Conservation (phyloP, 495 filamentous ascomycete genomes). For the Podospora sp. region DNA sequence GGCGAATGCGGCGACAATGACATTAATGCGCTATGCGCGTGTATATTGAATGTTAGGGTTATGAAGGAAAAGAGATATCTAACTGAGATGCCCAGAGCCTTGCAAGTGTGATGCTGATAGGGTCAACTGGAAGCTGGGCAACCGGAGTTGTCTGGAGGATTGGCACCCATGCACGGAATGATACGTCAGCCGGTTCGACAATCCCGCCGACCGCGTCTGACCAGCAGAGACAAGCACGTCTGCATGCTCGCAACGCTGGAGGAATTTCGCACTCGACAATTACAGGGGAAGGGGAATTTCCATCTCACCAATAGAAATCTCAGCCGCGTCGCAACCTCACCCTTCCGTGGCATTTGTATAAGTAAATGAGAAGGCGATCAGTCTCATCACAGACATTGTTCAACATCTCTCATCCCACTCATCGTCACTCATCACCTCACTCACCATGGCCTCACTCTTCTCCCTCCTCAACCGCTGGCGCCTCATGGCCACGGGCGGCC, state of each 20-base stretch:
- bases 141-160: not conserved
- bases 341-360: too few relatives aligned
- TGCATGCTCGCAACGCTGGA: too few relatives aligned
- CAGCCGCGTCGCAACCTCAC: too few relatives aligned
- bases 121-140: not conserved
- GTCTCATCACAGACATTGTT: not conserved
- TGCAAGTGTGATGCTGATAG: not conserved
- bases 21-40: constrained; percentile 38
- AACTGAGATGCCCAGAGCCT: not conserved
- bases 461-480: constrained; percentile 35
- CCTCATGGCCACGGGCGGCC: constrained; percentile 35
- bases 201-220: too few relatives aligned
- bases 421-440: not conserved
- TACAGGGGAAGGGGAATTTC: too few relatives aligned
- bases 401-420: not conserved
- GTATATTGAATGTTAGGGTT: constrained; percentile 41
- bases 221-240: too few relatives aligned
- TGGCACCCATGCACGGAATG: too few relatives aligned
- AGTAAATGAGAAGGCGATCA: too few relatives aligned
- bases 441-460: constrained; percentile 32
- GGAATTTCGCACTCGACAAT: too few relatives aligned
- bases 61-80: constrained; percentile 25
- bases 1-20: constrained; percentile 7
- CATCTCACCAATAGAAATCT: too few relatives aligned
- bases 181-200: too few relatives aligned